A percentile compares a stretch with the other conserved stretches of the same genome.
Conservation (phyloP, 2,329 filamentous ascomycete species). For the Diaporthe sp. region DNA sequence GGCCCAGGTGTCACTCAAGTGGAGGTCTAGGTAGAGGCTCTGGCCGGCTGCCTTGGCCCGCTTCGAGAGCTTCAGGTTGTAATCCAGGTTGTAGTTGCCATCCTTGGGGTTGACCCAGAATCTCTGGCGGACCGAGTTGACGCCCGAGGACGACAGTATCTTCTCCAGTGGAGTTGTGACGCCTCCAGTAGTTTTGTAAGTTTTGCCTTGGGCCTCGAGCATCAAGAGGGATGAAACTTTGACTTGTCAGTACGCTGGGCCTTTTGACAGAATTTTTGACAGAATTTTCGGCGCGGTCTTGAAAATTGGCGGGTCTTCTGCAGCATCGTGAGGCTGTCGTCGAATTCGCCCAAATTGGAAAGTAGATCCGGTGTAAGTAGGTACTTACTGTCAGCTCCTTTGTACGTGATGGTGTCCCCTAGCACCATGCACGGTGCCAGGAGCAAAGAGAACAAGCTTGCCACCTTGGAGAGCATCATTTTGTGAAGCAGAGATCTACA, state of each 20-base stretch:
- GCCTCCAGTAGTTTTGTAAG: constrained; percentile 70
- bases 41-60: constrained; percentile 73
- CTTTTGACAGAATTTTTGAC: too few relatives aligned
- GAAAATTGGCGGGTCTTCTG: not conserved
- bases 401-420: constrained; percentile 65
- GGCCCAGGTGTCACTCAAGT: constrained; percentile 79
- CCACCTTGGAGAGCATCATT: not conserved
- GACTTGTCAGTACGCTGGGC: not conserved
- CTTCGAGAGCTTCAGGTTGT: constrained; percentile 76
- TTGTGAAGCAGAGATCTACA: not conserved
- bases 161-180: constrained; percentile 68
- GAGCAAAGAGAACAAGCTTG: constrained; percentile 16
- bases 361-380: not conserved
- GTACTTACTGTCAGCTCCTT: constrained; percentile 69
- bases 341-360: not conserved
- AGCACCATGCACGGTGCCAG: constrained; percentile 12
- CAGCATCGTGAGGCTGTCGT: not conserved
- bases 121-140: constrained; percentile 68
- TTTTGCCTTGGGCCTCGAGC: constrained; percentile 71
- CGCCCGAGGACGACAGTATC: constrained; percentile 70
- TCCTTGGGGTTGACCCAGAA: constrained; percentile 78
- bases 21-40: constrained; percentile 72
- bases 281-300: too few relatives aligned
- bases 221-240: constrained; percentile 72
- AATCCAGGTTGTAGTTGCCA: constrained; percentile 76